Evolutionary conservation across 176 grass and related monocot species (phyloP), one percentile per base, ranked within the genome.

Genomic region (Oryza meyeriana): DNA sequence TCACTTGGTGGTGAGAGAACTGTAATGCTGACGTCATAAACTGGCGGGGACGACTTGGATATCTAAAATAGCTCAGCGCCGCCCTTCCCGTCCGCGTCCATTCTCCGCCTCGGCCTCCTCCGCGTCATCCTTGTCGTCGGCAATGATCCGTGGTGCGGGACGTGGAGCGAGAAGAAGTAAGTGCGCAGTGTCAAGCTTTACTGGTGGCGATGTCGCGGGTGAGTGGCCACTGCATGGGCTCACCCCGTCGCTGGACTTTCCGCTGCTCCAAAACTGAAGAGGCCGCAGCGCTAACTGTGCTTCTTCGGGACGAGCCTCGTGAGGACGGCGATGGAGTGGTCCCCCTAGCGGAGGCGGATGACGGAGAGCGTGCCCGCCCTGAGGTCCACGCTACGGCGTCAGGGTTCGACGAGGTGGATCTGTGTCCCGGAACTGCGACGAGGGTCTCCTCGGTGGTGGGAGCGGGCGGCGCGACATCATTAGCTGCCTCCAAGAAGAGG

Each of bases 161-260:
- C 96, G 36, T 80, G 93, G 66, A 98, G 91, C 45, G 96, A 90
- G 76, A 98, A 98, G 92, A 98, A 98, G 77, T 95, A 98, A n/a
- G 82, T 95, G 96, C 22, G 90, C 88, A 30, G 80, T 20, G 76
- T 98, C 96, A 62, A 98, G 92, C 90, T 98, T 98, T 67, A 98
- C 96, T n/a, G 9, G 87, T 76, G 1, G 92, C 96, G 66, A 94
- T 90, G 29, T 98, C 96, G 48, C 84, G 42, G 79, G 90, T 80
- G 57, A 98, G 88, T 14, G 96, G 96, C 96, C 96, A 98, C 85
- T 95, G 91, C 41, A 95, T 90, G 20, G 88, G 82, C 33, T 93
- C 96, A 68, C 28, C 24, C 12, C 63, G 42, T 64, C 72, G 59
- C 4, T 45, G 18, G 80, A 64, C 6, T 80, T 27, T 1, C 65